Evolutionary conservation across 2,329 filamentous ascomycete species (phyloP).

Genomic region (Sarocladium strictum): DNA sequence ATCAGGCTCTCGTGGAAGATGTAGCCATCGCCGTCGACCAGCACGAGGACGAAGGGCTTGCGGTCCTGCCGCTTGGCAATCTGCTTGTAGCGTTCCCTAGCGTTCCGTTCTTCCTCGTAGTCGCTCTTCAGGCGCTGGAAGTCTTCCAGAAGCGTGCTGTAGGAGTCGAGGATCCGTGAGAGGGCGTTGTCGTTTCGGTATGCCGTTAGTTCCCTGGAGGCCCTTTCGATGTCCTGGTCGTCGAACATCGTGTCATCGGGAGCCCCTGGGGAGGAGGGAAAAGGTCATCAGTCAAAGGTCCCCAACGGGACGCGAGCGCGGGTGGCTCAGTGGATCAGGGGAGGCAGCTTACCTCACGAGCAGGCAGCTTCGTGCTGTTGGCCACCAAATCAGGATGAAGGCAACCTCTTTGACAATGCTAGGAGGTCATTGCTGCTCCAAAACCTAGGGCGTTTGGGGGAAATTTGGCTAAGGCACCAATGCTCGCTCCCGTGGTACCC

Average conservation of each 20-base stretch:
- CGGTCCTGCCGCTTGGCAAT: constrained; percentile 41
- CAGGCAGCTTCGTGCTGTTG: not conserved
- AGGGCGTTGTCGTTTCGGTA: constrained; percentile 23
- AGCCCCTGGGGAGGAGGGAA: not conserved
- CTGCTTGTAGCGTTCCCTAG: constrained; percentile 49
- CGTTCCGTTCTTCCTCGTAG: constrained; percentile 49
- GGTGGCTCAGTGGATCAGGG: not conserved
- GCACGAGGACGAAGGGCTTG: constrained; percentile 53
- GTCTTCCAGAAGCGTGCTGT: constrained; percentile 37
- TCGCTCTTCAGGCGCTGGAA: constrained; percentile 51
- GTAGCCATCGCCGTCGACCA: constrained; percentile 59
- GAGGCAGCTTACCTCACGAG: not conserved
- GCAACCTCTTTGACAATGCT: not conserved
- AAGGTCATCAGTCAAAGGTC: no score
- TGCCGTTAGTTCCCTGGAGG: constrained; percentile 22
- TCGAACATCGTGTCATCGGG: constrained; percentile 16
- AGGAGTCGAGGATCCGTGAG: constrained; percentile 24
- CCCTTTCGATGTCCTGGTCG: constrained; percentile 22
- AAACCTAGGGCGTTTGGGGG: not conserved
- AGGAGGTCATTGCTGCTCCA: not conserved
- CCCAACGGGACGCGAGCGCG: not conserved
- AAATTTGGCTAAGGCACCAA: not conserved
- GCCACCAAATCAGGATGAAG: not conserved
- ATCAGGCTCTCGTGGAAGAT: constrained; percentile 43
- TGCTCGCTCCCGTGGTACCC: no score